These are phyloP conservation scores for Cyclotella baltica DNA, from an alignment of 108 stramenopile genomes.

Conservation along the genomic window DNA sequence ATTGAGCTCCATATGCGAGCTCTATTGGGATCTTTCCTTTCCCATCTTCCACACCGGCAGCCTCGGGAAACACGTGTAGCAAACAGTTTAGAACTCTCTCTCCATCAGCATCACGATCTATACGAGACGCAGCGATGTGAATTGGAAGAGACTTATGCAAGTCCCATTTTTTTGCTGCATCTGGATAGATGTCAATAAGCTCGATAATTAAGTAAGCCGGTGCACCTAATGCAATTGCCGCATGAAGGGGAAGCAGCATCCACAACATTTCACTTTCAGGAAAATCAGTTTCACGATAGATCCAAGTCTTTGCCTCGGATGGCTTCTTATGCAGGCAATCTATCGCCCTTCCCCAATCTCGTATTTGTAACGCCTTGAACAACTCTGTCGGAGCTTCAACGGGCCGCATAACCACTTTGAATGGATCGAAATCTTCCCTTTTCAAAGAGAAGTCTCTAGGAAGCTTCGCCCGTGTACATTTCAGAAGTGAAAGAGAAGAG, in stretches of 20 bases:
- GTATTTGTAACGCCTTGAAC: constrained; percentile 2
- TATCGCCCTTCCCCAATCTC: constrained; percentile 17
- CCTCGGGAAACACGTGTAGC: neutral
- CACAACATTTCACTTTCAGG: constrained; percentile 4
- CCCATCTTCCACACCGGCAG: constrained; percentile 8
- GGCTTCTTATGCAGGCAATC: constrained; percentile 11
- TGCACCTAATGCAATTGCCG: constrained; percentile 20
- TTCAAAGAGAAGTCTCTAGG: neutral
- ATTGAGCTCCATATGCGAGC: constrained; percentile 15
- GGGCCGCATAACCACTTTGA: neutral
- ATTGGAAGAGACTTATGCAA: constrained; percentile 11
- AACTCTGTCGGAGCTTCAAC: constrained; percentile 3
- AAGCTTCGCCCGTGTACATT: neutral
- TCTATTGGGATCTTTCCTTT: constrained; percentile 14
- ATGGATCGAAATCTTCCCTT: neutral
- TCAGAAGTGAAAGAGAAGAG: neutral
- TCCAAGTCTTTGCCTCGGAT: constrained; percentile 15
- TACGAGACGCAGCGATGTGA: constrained; percentile 25
- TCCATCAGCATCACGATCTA: constrained; percentile 16
- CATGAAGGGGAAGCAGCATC: constrained; percentile 26
- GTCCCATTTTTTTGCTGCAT: constrained; percentile 15
- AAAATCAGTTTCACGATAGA: constrained; percentile 14
- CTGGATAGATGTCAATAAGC: constrained; percentile 12
- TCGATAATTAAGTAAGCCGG: constrained; percentile 23
- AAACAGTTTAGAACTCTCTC: constrained; percentile 9